Base-by-base conservation (phyloP, 108 stramenopile species). In the Parietichytrium sp. region DNA sequence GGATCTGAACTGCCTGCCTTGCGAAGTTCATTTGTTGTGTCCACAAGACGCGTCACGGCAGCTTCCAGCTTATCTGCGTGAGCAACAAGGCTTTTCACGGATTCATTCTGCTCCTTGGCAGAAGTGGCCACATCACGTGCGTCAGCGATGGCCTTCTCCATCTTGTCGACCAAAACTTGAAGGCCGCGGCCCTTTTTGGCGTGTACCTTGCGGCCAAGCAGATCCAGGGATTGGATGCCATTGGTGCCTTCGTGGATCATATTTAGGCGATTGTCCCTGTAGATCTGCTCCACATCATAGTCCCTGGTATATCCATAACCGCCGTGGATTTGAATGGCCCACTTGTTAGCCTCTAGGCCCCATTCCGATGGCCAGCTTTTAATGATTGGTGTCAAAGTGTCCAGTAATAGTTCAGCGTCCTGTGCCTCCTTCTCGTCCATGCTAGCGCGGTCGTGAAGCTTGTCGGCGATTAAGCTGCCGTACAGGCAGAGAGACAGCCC, bases 321-420 rank as follows among this genome's bases (percentile, higher is more conserved):
- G 7, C 84, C 84, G 77, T 78, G 77, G 38, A 84, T 78, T 81
- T 84, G 84, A 36, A 84, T 84, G n/a, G 80, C 84, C 79, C 51
- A 80, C 26, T 48, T 54, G 51, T 55, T 55, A 42, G 55, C 54
- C 30, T 84, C 84, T 20, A 80, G 29, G 7, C 49, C 81, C 42
- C 54, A 81, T 48, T 84, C 84, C 29, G 84, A 81, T 20, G 80
- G 80, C 54, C 54, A 84, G 23, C 52, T 27, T 53, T 84, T 84
- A 45, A 84, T 72, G 4, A 81, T 81, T 27, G 84, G 84, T 36
- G 80, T 84, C 47, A 81, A 55, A 3, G 50, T 29, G 13, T 81
- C 84, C 18, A 84, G 80, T 15, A 84, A 30, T 18, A 80, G 16
- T 27, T 51, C 48, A 38, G 29, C 33, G 42, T 84, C 78, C 6